Conservation (phyloP, 1,284 basidiomycete species). For the Coniophora puteana region DNA sequence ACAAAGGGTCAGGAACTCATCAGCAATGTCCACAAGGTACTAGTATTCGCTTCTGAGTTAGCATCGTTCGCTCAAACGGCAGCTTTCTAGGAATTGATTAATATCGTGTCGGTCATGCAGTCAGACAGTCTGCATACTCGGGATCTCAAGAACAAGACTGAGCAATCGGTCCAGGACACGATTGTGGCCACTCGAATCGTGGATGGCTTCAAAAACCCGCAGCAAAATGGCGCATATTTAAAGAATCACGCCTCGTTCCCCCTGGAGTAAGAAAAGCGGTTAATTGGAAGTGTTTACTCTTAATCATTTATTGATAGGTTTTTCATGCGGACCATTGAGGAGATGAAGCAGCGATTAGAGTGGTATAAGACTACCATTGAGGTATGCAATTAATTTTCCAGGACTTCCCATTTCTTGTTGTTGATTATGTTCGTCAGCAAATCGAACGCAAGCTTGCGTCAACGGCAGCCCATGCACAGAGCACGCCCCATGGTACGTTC, state of each 20-base stretch:
- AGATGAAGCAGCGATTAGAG: constrained; percentile 66
- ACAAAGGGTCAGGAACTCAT: constrained; percentile 68
- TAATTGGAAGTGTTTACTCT: neutral
- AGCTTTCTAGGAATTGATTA: constrained; percentile 58
- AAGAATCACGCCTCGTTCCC: constrained; percentile 78
- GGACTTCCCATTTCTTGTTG: constrained; percentile 4
- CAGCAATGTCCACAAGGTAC: constrained; percentile 61
- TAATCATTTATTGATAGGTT: constrained; percentile 41
- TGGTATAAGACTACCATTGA: constrained; percentile 82
- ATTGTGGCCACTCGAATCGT: constrained; percentile 70
- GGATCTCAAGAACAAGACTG: constrained; percentile 68
- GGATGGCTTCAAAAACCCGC: constrained; percentile 71
- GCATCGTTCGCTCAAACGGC: neutral
- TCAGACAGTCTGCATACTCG: constrained; percentile 63
- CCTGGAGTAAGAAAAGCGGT: constrained; percentile 55
- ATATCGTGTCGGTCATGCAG: constrained; percentile 58
- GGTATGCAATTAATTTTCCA: constrained; percentile 34
- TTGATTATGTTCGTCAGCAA: constrained; percentile 47
- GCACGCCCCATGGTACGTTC: constrained; percentile 68
- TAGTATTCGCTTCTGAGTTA: constrained; percentile 6
- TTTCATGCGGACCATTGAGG: constrained; percentile 66
- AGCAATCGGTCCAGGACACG: constrained; percentile 74
- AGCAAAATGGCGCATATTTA: constrained; percentile 61
- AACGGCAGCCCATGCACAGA: constrained; percentile 55
- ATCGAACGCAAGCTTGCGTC: constrained; percentile 77